Base-by-base conservation (phyloP, 805 yeast species). In the Kuraishia ogatae region DNA sequence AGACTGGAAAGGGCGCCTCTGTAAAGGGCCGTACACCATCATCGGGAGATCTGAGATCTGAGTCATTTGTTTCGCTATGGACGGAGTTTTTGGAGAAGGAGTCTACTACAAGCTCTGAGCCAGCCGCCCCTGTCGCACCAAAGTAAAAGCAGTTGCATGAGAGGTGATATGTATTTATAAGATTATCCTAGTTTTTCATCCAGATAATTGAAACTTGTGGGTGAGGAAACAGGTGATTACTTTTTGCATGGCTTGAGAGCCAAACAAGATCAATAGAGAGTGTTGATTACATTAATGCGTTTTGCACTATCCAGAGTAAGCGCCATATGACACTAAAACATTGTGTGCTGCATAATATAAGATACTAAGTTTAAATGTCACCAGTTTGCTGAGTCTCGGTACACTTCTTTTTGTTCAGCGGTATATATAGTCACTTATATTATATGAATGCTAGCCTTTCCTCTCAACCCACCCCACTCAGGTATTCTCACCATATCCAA, bases 81-180 rank as follows among this genome's bases (percentile, higher is more conserved):
- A 87, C 93, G 0, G 93, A 87, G 52, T 87, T 80, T 59, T 71
- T 87, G 59, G 93, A 87, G 62, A 85, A 83, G 61, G 93, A 87
- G 67, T 81, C 89, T 50, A 73, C 43, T 35, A 35, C 43, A 35
- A 35, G n/a, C 43, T 3, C 43, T 15, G 43, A 35, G 17, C 43
- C 17, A 11, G 43, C 43, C 13, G 43, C 43, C 43, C n/a, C 43
- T 8, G 43, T 15, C 13, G 43, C 43, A 35, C 43, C 43, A 35
- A 35, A 35, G 17, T 35, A 35, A 35, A 11, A 35, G 43, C n/a
- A n/a, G n/a, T n/a, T n/a, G n/a, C n/a, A 15, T 15, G n/a, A 35
- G 43, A 15, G 6, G n/a, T 35, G 43, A 15, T 35, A 13, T 35
- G 43, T 35, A 35, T 35, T 35, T 35, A 35, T 35, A 35, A 35